A percentile compares a stretch with the other conserved stretches of the same genome.
phyloP scores from a whole-genome alignment of 306 rosid species.

The Cicer judaicum region DNA sequence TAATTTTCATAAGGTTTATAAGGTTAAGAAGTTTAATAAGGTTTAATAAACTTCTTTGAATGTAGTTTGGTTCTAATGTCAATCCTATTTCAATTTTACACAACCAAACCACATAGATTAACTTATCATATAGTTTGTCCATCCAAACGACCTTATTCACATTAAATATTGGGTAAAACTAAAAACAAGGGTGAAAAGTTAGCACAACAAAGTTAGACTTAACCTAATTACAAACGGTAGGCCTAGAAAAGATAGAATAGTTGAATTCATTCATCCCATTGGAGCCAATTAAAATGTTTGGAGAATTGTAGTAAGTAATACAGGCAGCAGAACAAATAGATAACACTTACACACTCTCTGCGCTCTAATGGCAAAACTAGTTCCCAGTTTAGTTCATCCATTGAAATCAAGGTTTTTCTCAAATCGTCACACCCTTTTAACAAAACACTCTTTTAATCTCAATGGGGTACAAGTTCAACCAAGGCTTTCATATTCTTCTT shows the following conservation, averaged over 20 bases:
- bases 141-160: too few relatives aligned
- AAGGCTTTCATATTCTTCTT: constrained; percentile 66
- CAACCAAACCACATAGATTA: too few relatives aligned
- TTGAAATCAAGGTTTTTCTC: constrained; percentile 58
- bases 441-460: constrained; percentile 51
- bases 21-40: too few relatives aligned
- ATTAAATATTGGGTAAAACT: too few relatives aligned
- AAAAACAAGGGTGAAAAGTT: too few relatives aligned
- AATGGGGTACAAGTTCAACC: constrained; percentile 50
- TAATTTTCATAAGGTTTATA: too few relatives aligned
- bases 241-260: not conserved
- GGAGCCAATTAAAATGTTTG: constrained; percentile 3
- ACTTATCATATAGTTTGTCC: too few relatives aligned
- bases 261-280: not conserved
- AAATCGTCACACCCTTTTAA: constrained; percentile 49
- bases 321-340: constrained; percentile 1
- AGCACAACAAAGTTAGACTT: too few relatives aligned
- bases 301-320: not conserved
- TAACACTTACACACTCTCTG: not conserved
- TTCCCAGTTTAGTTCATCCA: constrained; percentile 65
- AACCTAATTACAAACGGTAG: constrained; percentile 25
- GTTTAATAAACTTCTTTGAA: too few relatives aligned
- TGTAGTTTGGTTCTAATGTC: too few relatives aligned
- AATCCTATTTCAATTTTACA: too few relatives aligned
- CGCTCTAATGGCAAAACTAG: constrained; percentile 57